Conservation (phyloP, 2,329 filamentous ascomycete genomes). For the Sarocladiaceae sp. region DNA sequence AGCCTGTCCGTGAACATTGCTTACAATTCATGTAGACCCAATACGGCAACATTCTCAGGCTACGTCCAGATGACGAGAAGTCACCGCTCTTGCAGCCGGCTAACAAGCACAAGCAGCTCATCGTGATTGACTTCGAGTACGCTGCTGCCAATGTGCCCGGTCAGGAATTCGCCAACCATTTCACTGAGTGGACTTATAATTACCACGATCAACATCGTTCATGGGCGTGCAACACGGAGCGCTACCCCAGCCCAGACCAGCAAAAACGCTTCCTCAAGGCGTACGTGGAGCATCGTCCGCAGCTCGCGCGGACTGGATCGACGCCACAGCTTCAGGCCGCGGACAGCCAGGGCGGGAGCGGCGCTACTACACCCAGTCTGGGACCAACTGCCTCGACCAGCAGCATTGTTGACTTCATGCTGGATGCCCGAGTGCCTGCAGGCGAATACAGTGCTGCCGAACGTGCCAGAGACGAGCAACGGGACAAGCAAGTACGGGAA, state of each 20-base stretch:
- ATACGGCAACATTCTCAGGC: constrained; percentile 92
- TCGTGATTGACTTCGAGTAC: constrained; percentile 98
- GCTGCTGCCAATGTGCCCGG: constrained; percentile 82
- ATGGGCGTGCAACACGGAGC: constrained; percentile 59
- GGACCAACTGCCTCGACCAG: constrained; percentile 34
- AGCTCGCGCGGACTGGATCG: constrained; percentile 48
- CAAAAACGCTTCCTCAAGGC: constrained; percentile 79
- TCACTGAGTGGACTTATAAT: constrained; percentile 97
- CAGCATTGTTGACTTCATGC: constrained; percentile 66
- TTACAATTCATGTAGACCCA: constrained; percentile 60
- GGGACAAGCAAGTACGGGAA: constrained; percentile 61
- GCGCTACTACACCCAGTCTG: constrained; percentile 25
- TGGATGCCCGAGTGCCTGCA: constrained; percentile 62
- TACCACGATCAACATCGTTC: constrained; percentile 70
- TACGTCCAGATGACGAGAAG: constrained; percentile 60
- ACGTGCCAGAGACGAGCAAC: constrained; percentile 52
- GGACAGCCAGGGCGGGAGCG: constrained; percentile 27
- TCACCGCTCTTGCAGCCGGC: constrained; percentile 83
- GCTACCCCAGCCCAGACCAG: constrained; percentile 74
- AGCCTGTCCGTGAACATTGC: not conserved
- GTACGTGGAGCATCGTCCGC: constrained; percentile 76
- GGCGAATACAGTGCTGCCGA: constrained; percentile 45
- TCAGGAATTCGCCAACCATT: constrained; percentile 95
- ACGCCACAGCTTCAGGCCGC: constrained; percentile 43
- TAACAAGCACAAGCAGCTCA: constrained; percentile 91